Conservation (phyloP, 441 rosid genomes). For the Metrosideros polymorpha region DNA sequence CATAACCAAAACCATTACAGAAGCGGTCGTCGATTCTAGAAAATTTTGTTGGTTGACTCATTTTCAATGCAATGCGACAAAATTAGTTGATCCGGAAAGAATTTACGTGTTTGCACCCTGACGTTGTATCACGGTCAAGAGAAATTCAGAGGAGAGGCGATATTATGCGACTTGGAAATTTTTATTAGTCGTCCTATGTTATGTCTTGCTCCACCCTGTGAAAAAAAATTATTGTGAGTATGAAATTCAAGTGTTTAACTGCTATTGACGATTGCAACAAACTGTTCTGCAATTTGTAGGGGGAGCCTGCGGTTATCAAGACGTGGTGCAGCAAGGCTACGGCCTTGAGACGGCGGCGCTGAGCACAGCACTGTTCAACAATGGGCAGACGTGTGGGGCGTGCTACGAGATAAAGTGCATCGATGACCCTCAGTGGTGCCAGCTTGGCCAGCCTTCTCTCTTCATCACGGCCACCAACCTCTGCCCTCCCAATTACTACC, state of each 20-base stretch:
- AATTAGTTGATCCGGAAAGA: neutral
- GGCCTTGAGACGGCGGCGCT: constrained; percentile 40
- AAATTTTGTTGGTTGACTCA: neutral
- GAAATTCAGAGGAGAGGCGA: neutral
- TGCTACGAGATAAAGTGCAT: constrained; percentile 43
- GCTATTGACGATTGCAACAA: neutral
- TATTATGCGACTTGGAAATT: too few relatives aligned
- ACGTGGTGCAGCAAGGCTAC: constrained; percentile 26
- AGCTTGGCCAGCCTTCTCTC: constrained; percentile 30
- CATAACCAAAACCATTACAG: neutral
- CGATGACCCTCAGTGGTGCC: constrained; percentile 35
- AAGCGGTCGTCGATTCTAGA: neutral
- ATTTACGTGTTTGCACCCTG: neutral
- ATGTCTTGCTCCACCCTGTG: too few relatives aligned
- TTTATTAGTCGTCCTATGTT: too few relatives aligned
- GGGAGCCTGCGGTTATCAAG: constrained; percentile 49
- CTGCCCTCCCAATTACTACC: constrained; percentile 41
- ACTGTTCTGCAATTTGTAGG: constrained; percentile 8
- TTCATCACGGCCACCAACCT: constrained; percentile 38
- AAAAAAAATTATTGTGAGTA: too few relatives aligned
- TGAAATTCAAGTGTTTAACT: neutral
- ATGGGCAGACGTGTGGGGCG: constrained; percentile 39
- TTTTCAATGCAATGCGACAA: too few relatives aligned
- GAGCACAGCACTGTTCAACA: constrained; percentile 32
- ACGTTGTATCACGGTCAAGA: neutral